A percentile compares a stretch with the other conserved stretches of the same genome.
phyloP scores from a whole-genome alignment of 2,329 filamentous ascomycete species.

The Cladosporium velox region DNA sequence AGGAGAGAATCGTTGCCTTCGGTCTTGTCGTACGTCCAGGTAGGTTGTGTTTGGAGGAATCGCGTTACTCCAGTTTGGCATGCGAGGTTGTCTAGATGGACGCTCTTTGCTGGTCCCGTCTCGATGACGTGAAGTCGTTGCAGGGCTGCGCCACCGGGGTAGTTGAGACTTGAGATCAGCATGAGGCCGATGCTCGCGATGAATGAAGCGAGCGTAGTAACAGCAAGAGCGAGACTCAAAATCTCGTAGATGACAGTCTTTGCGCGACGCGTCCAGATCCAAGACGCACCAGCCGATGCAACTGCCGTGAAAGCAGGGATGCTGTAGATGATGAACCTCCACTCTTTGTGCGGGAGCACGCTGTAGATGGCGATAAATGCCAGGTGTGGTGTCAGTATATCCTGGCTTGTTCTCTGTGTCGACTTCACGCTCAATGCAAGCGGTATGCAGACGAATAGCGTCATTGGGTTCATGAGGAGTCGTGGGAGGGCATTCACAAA shows the following conservation, averaged over 20 bases:
- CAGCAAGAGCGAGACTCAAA: constrained; percentile 56
- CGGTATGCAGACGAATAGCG: constrained; percentile 55
- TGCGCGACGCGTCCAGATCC: constrained; percentile 60
- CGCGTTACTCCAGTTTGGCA: constrained; percentile 65
- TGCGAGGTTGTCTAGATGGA: constrained; percentile 62
- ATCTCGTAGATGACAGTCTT: constrained; percentile 62
- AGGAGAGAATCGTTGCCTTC: constrained; percentile 51
- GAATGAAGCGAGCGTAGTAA: constrained; percentile 63
- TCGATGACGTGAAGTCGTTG: constrained; percentile 41
- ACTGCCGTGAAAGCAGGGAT: constrained; percentile 78
- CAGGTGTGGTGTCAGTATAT: constrained; percentile 65
- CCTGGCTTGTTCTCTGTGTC: constrained; percentile 47
- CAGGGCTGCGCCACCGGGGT: constrained; percentile 85
- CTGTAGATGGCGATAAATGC: constrained; percentile 80
- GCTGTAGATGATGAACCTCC: constrained; percentile 89
- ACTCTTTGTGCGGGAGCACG: constrained; percentile 90
- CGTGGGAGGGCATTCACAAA: constrained; percentile 78
- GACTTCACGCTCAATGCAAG: constrained; percentile 53
- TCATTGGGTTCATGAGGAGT: constrained; percentile 77
- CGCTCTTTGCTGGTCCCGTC: constrained; percentile 28
- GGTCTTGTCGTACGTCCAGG: constrained; percentile 63
- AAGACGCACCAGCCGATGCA: constrained; percentile 71
- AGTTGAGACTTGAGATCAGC: constrained; percentile 82
- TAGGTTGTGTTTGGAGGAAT: constrained; percentile 52
- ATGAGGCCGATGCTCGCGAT: constrained; percentile 67